Base-by-base conservation (phyloP, 1,284 basidiomycete species). In the Pyrrhoderma noxium region DNA sequence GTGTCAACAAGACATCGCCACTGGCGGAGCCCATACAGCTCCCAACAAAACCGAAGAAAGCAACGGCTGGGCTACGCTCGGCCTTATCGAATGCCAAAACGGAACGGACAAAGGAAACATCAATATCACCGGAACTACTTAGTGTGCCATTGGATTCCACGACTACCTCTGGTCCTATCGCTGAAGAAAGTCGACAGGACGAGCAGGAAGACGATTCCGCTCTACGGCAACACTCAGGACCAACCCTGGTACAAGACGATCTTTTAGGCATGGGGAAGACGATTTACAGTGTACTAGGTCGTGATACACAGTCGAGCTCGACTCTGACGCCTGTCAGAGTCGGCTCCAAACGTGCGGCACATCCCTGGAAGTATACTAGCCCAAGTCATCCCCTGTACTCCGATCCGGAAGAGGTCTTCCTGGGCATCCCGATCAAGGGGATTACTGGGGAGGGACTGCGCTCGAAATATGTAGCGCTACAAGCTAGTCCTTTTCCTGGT, bases 401-500 rank as follows among this genome's bases (percentile, higher is more conserved):
- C n/a, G 38, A 50, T 22, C 51, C 54, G 18, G 54, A 56, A 5
- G 54, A 56, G 22, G 18, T 56, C 5, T 48, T 23, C 19, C 47
- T 56, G 16, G 54, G 45, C 14, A 49, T 56, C 4, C 50, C 54
- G 13, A 43, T 56, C 21, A 25, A 31, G 9, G 54, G 54, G 8
- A 56, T 56, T n/a, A 45, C 50, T 8, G 54, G 54, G 11, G 54
- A 56, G 45, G 54, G 54, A 2, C 47, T 56, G 8, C 40, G 46
- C 4, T 37, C 41, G 8, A 31, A 34, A 4, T 56, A 56, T 25
- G 47, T 56, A 19, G 45, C 54, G 18, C 4, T 46, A 13, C 54
- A 49, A 22, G 52, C 54, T 14, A 56, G 54, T 27, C 54, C 54
- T 16, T 52, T 52, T 21, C 47, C 47, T 1, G 40, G 43, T 19